Evolutionary conservation across 1,284 basidiomycete genomes (phyloP).

Genomic region (Ganoderma lingzhi): DNA sequence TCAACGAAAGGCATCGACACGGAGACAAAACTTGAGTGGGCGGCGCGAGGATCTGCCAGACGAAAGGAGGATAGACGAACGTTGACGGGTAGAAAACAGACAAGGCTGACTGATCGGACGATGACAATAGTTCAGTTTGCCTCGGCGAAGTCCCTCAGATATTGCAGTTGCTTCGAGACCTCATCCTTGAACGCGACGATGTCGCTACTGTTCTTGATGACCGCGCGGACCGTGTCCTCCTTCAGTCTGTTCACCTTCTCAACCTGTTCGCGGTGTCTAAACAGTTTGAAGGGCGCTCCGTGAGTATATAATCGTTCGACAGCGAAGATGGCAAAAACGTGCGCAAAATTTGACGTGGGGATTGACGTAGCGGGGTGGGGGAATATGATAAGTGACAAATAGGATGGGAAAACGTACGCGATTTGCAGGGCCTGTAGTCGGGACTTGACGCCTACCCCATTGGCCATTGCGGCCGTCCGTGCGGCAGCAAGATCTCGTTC

Average conservation of each 20-base stretch:
- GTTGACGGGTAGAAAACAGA: constrained; percentile 1
- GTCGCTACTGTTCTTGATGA: constrained; percentile 82
- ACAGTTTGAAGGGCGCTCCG: background rate
- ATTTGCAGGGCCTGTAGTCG: constrained; percentile 72
- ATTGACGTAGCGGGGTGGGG: constrained; percentile 7
- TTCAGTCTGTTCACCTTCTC: constrained; percentile 74
- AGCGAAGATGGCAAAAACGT: background rate
- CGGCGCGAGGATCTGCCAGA: background rate
- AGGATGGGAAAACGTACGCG: constrained; percentile 43
- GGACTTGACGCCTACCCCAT: constrained; percentile 81
- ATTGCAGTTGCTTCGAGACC: constrained; percentile 70
- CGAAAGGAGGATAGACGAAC: constrained; percentile 5
- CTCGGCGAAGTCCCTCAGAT: constrained; percentile 73
- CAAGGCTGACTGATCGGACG: background rate
- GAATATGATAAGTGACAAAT: constrained; percentile 4
- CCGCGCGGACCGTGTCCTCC: constrained; percentile 80
- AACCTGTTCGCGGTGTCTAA: constrained; percentile 78
- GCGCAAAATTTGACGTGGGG: background rate
- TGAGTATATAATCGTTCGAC: constrained; percentile 9
- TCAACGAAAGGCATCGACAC: constrained; percentile 6
- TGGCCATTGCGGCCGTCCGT: constrained; percentile 75
- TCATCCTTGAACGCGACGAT: constrained; percentile 81
- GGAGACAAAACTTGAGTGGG: background rate
- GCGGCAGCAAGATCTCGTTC: constrained; percentile 77
- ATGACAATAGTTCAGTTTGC: constrained; percentile 48